Conservation (phyloP, 805 yeast species). For the Komagataella pseudopastoris region DNA sequence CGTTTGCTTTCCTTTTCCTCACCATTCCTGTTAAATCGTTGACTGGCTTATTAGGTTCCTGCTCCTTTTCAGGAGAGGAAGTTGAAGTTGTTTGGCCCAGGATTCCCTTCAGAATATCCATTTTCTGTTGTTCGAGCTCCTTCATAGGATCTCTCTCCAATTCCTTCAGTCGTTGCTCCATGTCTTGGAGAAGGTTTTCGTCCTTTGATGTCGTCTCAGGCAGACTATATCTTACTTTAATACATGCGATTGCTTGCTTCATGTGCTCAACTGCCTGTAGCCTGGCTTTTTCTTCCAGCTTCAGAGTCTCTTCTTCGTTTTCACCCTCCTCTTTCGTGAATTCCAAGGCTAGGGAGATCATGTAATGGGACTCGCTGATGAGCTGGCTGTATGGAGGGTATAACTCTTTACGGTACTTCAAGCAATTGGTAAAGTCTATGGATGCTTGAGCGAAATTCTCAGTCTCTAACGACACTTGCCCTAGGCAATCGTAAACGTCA, state of each 20-base stretch:
- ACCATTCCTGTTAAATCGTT: conserved; percentile 55
- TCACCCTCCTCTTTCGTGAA: conserved; percentile 41
- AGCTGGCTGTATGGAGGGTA: conserved; percentile 39
- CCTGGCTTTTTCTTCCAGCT: conserved; percentile 20
- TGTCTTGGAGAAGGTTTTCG: conserved; percentile 35
- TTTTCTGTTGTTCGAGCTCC: conserved; percentile 34
- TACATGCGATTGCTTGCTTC: conserved; percentile 27
- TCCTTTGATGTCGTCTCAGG: conserved; percentile 24
- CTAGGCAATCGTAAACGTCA: conserved; percentile 66
- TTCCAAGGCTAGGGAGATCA: conserved; percentile 68
- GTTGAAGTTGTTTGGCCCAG: conserved; percentile 29
- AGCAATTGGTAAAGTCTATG: conserved; percentile 46
- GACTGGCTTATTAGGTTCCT: conserved; percentile 17
- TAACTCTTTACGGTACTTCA: conserved; percentile 38
- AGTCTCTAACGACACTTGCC: conserved; percentile 82
- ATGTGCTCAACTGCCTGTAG: conserved; percentile 30
- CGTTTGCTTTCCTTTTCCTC: conserved; percentile 26
- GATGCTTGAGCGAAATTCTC: conserved; percentile 78
- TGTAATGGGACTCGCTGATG: conserved; percentile 70
- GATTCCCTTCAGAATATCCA: conserved; percentile 41
- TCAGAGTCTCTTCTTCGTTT: conserved; percentile 34
- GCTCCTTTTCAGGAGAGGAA: conserved; percentile 6
- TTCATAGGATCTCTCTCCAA: conserved; percentile 36
- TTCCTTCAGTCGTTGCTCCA: conserved; percentile 42
- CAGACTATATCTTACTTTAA: conserved; percentile 15